Conservation (phyloP, 306 rosid species). For the Pueraria montana region DNA sequence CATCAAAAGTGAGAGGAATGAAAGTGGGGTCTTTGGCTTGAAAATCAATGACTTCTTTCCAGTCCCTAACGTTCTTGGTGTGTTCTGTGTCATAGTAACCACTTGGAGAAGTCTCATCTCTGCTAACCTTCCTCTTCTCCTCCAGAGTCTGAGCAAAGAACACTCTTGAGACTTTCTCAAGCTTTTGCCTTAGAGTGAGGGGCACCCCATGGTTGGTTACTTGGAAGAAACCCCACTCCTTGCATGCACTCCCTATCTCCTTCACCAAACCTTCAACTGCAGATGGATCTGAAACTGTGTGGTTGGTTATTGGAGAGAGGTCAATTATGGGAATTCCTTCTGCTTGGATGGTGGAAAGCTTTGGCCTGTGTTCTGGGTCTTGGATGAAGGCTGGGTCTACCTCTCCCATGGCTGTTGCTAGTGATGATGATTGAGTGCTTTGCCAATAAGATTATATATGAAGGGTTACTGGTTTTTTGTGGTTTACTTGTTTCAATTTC, state of each 20-base stretch:
- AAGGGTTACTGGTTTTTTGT: background rate
- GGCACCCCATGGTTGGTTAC: slow-evolving; percentile 70
- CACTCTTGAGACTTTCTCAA: slow-evolving; percentile 47
- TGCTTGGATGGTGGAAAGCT: slow-evolving; percentile 32
- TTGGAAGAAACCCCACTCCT: slow-evolving; percentile 59
- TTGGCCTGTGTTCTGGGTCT: slow-evolving; percentile 64
- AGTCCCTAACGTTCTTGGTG: slow-evolving; percentile 83
- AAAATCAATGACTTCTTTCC: slow-evolving; percentile 84
- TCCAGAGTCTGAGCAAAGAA: slow-evolving; percentile 62
- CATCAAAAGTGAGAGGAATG: slow-evolving; percentile 53
- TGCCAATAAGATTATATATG: background rate
- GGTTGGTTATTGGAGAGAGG: slow-evolving; percentile 53
- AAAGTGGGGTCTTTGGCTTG: slow-evolving; percentile 55
- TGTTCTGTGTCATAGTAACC: slow-evolving; percentile 79
- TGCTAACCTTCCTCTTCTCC: slow-evolving; percentile 60
- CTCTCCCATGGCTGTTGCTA: slow-evolving; percentile 50
- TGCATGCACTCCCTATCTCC: slow-evolving; percentile 45
- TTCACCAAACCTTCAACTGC: slow-evolving; percentile 20
- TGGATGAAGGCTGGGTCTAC: slow-evolving; percentile 69
- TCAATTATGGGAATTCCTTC: slow-evolving; percentile 68
- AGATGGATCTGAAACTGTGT: slow-evolving; percentile 4
- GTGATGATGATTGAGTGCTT: background rate
- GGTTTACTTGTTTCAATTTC: background rate
- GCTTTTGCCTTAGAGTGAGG: slow-evolving; percentile 39
- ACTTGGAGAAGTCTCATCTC: slow-evolving; percentile 42